These are phyloP conservation scores for Lotus japonicus DNA, from an alignment of 306 rosid genomes.

Conservation along the genomic window DNA sequence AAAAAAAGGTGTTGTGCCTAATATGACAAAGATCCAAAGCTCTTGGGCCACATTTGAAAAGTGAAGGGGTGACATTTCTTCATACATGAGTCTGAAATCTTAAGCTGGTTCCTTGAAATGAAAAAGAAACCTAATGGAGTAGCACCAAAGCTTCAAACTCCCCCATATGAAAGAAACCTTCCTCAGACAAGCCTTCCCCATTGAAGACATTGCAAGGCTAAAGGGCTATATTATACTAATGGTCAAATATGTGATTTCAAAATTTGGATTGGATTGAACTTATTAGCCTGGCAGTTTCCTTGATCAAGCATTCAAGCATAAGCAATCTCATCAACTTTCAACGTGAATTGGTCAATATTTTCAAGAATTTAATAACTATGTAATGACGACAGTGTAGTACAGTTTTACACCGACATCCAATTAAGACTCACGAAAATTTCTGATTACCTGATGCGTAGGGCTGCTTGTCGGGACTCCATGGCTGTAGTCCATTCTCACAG, in stretches of 20 bases:
- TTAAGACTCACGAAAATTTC: neutral
- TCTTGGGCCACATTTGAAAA: neutral
- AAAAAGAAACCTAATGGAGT: neutral
- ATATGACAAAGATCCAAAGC: neutral
- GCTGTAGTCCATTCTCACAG: constrained; percentile 71
- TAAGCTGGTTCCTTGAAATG: no score
- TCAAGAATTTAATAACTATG: neutral
- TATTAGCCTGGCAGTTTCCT: neutral
- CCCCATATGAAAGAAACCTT: neutral
- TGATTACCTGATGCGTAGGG: constrained; percentile 73
- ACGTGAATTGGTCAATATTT: neutral
- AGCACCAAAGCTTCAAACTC: neutral
- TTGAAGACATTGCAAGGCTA: neutral
- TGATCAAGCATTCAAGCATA: neutral
- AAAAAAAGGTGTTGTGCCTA: neutral
- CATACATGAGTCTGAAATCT: neutral
- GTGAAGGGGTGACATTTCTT: neutral
- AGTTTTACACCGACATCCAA: no score
- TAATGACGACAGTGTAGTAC: no score
- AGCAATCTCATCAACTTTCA: neutral
- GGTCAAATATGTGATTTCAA: neutral
- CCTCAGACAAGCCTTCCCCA: neutral
- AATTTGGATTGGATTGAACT: neutral
- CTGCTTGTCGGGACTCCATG: constrained; percentile 62
- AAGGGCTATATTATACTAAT: neutral